Evolutionary conservation across 768 basidiomycete species (phyloP).

Genomic region (Boletus huronensis): DNA sequence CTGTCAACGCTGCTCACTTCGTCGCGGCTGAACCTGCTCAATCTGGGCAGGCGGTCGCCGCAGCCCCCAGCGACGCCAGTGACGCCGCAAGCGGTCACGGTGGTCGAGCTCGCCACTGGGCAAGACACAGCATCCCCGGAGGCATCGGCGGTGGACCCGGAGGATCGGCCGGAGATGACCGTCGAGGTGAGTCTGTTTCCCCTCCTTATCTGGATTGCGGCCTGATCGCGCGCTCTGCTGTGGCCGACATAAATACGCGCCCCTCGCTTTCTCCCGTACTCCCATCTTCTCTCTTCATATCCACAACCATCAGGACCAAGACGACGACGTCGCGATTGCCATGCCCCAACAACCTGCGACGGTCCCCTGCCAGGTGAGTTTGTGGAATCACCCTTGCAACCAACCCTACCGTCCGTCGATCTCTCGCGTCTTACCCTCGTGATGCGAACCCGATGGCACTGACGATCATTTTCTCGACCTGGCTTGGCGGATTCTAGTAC

Average conservation of each 20-base stretch:
- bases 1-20: slow-evolving; percentile 22
- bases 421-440: slow-evolving; percentile 1
- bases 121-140: slow-evolving; percentile 26
- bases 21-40: slow-evolving; percentile 28
- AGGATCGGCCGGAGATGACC: slow-evolving; percentile 29
- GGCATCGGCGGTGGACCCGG: slow-evolving; percentile 14
- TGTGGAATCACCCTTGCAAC: background rate
- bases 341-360: slow-evolving; percentile 36
- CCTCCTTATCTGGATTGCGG: background rate
- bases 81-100: slow-evolving; percentile 14
- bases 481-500: slow-evolving; percentile 46
- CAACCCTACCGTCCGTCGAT: background rate
- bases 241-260: slow-evolving; percentile 18
- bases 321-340: slow-evolving; percentile 2
- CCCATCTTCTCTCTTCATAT: slow-evolving; percentile 6
- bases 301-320: slow-evolving; percentile 16
- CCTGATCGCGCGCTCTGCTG: slow-evolving; percentile 16
- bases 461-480: background rate
- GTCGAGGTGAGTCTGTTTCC: slow-evolving; percentile 8
- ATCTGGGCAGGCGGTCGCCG: slow-evolving; percentile 29
- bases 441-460: slow-evolving; percentile 3
- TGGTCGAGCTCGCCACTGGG: slow-evolving; percentile 12
- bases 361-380: slow-evolving; percentile 46
- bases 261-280: background rate
- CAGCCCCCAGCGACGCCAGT: slow-evolving; percentile 28